These are phyloP conservation scores for Talaromyces ruber DNA, from an alignment of 495 filamentous ascomycete genomes.

Conservation along the genomic window DNA sequence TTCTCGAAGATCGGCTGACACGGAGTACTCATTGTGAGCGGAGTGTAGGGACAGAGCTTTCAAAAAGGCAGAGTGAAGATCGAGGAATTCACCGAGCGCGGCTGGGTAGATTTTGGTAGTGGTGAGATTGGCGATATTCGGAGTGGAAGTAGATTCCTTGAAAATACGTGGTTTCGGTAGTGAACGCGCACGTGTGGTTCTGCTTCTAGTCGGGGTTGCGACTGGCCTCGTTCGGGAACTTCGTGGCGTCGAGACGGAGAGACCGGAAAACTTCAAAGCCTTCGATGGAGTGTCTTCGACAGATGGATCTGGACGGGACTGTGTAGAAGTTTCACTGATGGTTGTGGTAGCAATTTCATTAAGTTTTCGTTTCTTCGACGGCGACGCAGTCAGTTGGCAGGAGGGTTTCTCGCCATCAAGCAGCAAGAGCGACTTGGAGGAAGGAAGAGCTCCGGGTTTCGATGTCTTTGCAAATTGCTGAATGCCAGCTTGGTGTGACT, in stretches of 20 bases:
- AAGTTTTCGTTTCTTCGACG: conserved; percentile 41
- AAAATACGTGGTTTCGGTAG: not conserved
- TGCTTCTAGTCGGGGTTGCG: conserved; percentile 1
- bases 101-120: conserved; percentile 6
- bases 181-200: not conserved
- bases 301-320: not conserved
- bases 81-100: conserved; percentile 25
- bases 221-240: not conserved
- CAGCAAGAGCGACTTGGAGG: conserved; percentile 1
- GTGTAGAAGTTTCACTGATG: conserved; percentile 3
- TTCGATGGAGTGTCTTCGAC: conserved; percentile 27
- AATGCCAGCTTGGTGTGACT: conserved; percentile 2
- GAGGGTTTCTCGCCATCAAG: conserved; percentile 1
- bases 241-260: conserved; percentile 30
- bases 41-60: conserved; percentile 32
- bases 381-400: conserved; percentile 14
- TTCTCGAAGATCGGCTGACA: conserved; percentile 32
- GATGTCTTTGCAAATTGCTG: not conserved
- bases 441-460: not conserved
- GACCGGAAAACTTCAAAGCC: conserved; percentile 28
- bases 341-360: conserved; percentile 21
- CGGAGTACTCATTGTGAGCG: conserved; percentile 28
- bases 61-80: conserved; percentile 29
- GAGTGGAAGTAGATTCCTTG: not conserved
- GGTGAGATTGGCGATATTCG: not conserved